A percentile compares a stretch with the other conserved stretches of the same genome.
These are phyloP conservation scores for Elasticomyces elasticus DNA, from an alignment of 495 filamentous ascomycete species.

Conservation along the genomic window DNA sequence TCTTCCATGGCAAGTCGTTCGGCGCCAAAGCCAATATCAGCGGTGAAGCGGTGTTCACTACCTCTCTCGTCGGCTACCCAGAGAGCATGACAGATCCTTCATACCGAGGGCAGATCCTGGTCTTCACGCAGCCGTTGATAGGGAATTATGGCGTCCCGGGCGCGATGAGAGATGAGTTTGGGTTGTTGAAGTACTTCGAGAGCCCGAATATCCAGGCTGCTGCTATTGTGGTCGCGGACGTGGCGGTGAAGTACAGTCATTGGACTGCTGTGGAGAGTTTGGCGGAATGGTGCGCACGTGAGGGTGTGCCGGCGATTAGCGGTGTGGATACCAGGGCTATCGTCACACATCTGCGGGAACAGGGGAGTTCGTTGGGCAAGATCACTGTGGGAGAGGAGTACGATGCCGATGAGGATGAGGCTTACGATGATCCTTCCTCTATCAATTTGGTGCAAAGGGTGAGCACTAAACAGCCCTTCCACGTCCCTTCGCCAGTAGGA, in stretches of 20 bases:
- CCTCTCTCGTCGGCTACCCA: no score
- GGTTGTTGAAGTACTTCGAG: conserved; percentile 85
- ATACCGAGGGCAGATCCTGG: no score
- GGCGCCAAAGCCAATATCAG: no score
- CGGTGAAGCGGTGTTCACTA: no score
- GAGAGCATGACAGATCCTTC: no score
- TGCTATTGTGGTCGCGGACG: conserved; percentile 90
- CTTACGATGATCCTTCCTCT: conserved; percentile 85
- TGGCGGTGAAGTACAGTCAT: conserved; percentile 86
- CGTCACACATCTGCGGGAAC: conserved; percentile 89
- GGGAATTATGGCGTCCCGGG: conserved; percentile 94
- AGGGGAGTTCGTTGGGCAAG: conserved; percentile 86
- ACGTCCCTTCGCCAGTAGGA: conserved; percentile 67
- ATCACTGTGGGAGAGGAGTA: conserved; percentile 97
- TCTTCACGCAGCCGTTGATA: no score
- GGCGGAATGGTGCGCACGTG: conserved; percentile 85
- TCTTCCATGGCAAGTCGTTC: no score
- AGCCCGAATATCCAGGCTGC: conserved; percentile 93
- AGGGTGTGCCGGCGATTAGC: conserved; percentile 91
- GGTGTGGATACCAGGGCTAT: conserved; percentile 95
- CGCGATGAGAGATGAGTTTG: conserved; percentile 60
- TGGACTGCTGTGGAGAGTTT: conserved; percentile 97
- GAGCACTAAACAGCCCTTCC: conserved; percentile 95
- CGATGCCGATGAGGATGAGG: conserved; percentile 96
- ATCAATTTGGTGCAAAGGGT: conserved; percentile 94